Base-by-base conservation (phyloP, 257 asterid species). In the Fraxinus excelsior region DNA sequence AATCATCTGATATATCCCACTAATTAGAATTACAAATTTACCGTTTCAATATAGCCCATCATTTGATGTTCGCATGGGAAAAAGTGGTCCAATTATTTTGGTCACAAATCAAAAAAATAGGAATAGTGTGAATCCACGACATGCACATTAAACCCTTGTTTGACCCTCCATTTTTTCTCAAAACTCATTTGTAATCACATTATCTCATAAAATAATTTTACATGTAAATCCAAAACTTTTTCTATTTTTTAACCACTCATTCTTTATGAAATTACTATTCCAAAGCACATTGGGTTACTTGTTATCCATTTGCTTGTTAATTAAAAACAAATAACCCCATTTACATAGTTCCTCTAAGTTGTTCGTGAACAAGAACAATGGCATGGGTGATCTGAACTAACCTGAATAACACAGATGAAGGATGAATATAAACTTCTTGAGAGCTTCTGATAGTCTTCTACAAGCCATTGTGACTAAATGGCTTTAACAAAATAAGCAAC, bases 381-480 rank as follows among this genome's bases (percentile, higher is more conserved):
- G 34, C 32, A 37, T 67, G 31, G 26, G 31, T 70, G 35, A 74
- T 71, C 49, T 79, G 74, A n/a, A 76, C 80, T 73, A 73, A 91
- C 99, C 99, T 91, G 91, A 95, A 95, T 87, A 95, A 77, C 78
- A 93, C 94, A 9, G 98, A 95, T 40, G 98, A 96, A 81, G 98
- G 99, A 82, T 96, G 98, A 77, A 96, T 87, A 73, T 91, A 91
- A 38, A 93, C 99, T 82, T 93, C 98, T 85, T 96, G 97, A 40
- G 99, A 90, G 79, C 96, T 80, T 82, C 99, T 87, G 68, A 93
- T 56, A 3, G 98, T 96, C 89, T 89, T 93, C 93, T 96, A 93
- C 80, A 82, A 75, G 53, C 98, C 99, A 62, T 91, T 93, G 81
- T 93, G 94, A 84, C 97, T 93, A 90, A 76, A 93, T 23, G 97